Conservation (phyloP, 768 basidiomycete species). For the Pisolithus sp. region DNA sequence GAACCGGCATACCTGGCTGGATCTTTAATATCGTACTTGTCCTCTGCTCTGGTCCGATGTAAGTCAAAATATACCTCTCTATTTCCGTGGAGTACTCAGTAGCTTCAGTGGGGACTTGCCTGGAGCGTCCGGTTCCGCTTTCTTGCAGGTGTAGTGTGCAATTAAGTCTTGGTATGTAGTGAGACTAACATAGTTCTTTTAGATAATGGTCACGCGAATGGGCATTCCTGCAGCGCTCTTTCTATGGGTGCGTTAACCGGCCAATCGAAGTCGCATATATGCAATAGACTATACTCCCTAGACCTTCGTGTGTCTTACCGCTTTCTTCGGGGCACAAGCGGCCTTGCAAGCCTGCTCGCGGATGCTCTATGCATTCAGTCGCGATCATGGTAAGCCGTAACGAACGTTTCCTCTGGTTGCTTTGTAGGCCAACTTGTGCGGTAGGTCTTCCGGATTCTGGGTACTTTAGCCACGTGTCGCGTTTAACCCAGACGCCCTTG, state of each 20-base stretch:
- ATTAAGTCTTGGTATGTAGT: background rate
- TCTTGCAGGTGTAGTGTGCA: slow-evolving; percentile 48
- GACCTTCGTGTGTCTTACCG: slow-evolving; percentile 76
- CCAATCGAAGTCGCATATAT: background rate
- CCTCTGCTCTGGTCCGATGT: slow-evolving; percentile 78
- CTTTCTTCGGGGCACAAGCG: slow-evolving; percentile 79
- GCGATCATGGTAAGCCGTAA: slow-evolving; percentile 54
- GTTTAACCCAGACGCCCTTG: slow-evolving; percentile 64
- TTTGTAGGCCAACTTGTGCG: background rate
- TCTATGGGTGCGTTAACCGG: slow-evolving; percentile 53
- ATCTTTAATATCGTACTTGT: slow-evolving; percentile 80
- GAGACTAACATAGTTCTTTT: slow-evolving; percentile 2
- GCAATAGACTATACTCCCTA: slow-evolving; percentile 14
- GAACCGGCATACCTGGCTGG: slow-evolving; percentile 78
- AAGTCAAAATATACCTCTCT: slow-evolving; percentile 19
- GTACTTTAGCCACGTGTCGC: slow-evolving; percentile 64
- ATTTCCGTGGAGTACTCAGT: background rate
- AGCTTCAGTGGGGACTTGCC: slow-evolving; percentile 51
- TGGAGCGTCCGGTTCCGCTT: slow-evolving; percentile 63
- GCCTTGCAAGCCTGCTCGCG: slow-evolving; percentile 79
- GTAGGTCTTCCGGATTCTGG: slow-evolving; percentile 70
- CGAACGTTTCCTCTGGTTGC: background rate
- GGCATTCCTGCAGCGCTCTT: slow-evolving; percentile 71
- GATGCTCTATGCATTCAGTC: slow-evolving; percentile 79
- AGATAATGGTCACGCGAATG: slow-evolving; percentile 73